Conservation (phyloP, 371 early-diverging fungal species). For the Umbelopsis sp. region DNA sequence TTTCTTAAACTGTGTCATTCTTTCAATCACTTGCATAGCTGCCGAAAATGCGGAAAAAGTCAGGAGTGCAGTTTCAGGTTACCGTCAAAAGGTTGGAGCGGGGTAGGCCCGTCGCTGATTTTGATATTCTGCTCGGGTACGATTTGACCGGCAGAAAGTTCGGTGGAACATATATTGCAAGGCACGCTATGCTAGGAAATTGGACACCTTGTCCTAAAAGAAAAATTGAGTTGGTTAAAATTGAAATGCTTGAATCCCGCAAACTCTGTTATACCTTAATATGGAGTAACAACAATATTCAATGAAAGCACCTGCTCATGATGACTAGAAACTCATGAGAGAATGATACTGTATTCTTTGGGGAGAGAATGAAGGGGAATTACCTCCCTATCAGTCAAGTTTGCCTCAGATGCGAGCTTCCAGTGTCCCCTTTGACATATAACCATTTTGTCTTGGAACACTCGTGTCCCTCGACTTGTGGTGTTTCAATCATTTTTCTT, state of each 20-base stretch:
- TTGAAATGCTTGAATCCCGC: not conserved
- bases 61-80: not conserved
- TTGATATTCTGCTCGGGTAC: not conserved
- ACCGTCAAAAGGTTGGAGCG: not conserved
- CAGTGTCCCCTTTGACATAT: conserved; percentile 12
- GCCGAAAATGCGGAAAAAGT: not conserved
- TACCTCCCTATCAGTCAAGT: conserved; percentile 1
- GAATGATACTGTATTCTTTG: not conserved
- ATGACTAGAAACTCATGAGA: conserved; percentile 8
- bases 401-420: not conserved
- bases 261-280: not conserved
- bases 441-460: conserved; percentile 12
- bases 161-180: not conserved
- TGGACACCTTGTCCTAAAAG: not conserved
- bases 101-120: not conserved
- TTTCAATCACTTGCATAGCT: too few species aligned
- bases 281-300: not conserved
- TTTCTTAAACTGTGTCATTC: not conserved
- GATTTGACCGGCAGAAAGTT: not conserved
- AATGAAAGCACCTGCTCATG: not conserved
- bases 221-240: not conserved
- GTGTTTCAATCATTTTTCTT: conserved; percentile 2
- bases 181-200: not conserved
- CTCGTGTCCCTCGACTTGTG: conserved; percentile 9
- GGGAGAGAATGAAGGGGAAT: not conserved